A percentile compares a stretch with the other conserved stretches of the same genome.
phyloP scores from a whole-genome alignment of 2,329 filamentous ascomycete species.

The Hirsutella rhossiliensis region DNA sequence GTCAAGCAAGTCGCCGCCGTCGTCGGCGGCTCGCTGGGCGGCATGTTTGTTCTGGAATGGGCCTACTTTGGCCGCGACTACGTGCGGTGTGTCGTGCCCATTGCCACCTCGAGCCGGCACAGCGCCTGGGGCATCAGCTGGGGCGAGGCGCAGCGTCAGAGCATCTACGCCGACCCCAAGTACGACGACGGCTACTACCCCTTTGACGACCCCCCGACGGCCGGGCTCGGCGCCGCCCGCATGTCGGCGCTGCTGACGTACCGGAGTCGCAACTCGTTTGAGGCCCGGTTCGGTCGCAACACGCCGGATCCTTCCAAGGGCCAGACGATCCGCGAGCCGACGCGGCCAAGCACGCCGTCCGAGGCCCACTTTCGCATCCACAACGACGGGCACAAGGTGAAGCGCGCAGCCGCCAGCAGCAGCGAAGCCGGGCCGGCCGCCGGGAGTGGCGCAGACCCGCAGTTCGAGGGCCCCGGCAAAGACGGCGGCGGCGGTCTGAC shows the following conservation, averaged over 20 bases:
- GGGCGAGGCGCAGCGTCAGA: conserved; percentile 80
- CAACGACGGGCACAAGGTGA: conserved; percentile 66
- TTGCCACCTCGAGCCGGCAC: conserved; percentile 74
- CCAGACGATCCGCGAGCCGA: conserved; percentile 66
- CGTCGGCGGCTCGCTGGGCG: conserved; percentile 74
- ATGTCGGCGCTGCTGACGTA: conserved; percentile 97
- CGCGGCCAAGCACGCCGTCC: conserved; percentile 47
- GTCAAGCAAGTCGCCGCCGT: conserved; percentile 68
- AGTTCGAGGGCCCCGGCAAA: conserved; percentile 53
- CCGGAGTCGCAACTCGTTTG: conserved; percentile 91
- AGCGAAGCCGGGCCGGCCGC: conserved; percentile 3
- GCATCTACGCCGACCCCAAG: conserved; percentile 96
- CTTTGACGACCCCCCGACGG: conserved; percentile 73
- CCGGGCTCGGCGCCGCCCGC: conserved; percentile 82
- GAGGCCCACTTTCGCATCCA: conserved; percentile 71
- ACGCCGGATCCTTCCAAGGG: conserved; percentile 73
- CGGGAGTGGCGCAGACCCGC: conserved; percentile 36
- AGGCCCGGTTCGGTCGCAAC: conserved; percentile 88
- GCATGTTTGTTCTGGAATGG: conserved; percentile 87
- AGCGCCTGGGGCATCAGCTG: conserved; percentile 87
- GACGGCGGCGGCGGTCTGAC: conserved; percentile 28
- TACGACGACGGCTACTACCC: conserved; percentile 95
- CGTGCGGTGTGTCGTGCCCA: conserved; percentile 67
- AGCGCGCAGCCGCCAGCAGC: conserved; percentile 34
- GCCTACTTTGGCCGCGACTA: conserved; percentile 84